Percentiles rank a stretch among this genome's conserved stretches.
phyloP scores from a whole-genome alignment of 352 stramenopile species.

The Aphanomyces stellatus region DNA sequence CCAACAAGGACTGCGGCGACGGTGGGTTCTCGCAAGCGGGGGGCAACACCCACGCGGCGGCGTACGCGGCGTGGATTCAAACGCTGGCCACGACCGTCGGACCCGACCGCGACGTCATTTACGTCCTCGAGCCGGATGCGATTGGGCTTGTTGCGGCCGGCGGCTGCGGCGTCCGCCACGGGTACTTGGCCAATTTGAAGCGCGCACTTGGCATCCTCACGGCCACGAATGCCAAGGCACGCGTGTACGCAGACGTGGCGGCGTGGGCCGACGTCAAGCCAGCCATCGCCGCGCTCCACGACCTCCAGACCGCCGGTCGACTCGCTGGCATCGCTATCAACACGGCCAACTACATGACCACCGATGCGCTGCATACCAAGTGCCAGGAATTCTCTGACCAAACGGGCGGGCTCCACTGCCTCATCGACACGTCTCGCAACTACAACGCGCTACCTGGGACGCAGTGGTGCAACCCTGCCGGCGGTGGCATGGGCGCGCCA shows the following conservation, averaged over 20 bases:
- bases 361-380: conserved; percentile 33
- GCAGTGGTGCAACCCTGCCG: conserved; percentile 40
- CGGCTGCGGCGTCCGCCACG: conserved; percentile 29
- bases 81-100: conserved; percentile 33
- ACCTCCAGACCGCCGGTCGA: conserved; percentile 27
- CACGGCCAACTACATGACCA: conserved; percentile 62
- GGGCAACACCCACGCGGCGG: conserved; percentile 30
- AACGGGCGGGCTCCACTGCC: conserved; percentile 29
- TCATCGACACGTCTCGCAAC: conserved; percentile 37
- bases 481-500: conserved; percentile 29
- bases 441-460: conserved; percentile 20
- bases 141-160: conserved; percentile 36
- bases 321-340: conserved; percentile 61
- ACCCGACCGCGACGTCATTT: conserved; percentile 50
- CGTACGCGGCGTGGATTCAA: conserved; percentile 43
- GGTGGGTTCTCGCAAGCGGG: conserved; percentile 21
- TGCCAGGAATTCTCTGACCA: conserved; percentile 24
- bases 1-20: conserved; percentile 21
- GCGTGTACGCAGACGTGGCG: conserved; percentile 54
- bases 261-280: conserved; percentile 39
- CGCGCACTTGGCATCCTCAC: conserved; percentile 30
- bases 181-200: conserved; percentile 44
- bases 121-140: conserved; percentile 58
- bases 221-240: conserved; percentile 42
- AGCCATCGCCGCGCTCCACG: conserved; percentile 27